phyloP scores from a whole-genome alignment of 371 early-diverging fungal species.

The Phascolomyces articulosus region DNA sequence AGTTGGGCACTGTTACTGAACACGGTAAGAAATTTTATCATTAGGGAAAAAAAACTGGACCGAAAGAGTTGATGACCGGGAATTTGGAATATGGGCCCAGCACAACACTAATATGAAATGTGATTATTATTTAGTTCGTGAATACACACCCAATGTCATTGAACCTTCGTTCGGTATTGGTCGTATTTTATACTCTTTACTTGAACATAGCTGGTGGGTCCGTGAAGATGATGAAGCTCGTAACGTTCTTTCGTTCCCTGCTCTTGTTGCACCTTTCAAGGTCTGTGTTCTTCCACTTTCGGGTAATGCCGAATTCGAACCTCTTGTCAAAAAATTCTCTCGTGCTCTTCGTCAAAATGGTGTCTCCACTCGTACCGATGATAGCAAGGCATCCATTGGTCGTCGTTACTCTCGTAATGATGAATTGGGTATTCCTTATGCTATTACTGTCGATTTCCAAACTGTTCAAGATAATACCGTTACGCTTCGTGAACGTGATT shows the following conservation, averaged over 20 bases:
- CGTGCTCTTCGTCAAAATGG: slow-evolving; percentile 47
- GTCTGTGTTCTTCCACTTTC: slow-evolving; percentile 92
- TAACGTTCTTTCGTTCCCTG: slow-evolving; percentile 88
- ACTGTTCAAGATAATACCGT: slow-evolving; percentile 93
- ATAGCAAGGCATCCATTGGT: slow-evolving; percentile 94
- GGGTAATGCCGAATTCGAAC: slow-evolving; percentile 75
- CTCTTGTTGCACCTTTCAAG: slow-evolving; percentile 95
- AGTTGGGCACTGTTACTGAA: slow-evolving; percentile 78
- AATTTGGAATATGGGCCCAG: no score
- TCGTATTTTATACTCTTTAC: slow-evolving; percentile 96
- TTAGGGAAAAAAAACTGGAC: no score
- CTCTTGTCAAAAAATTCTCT: slow-evolving; percentile 68
- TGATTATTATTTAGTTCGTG: slow-evolving; percentile 72
- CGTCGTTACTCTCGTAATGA: slow-evolving; percentile 98
- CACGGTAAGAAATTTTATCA: slow-evolving; percentile 66
- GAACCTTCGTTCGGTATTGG: slow-evolving; percentile 99
- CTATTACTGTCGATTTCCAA: slow-evolving; percentile 98
- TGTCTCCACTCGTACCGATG: slow-evolving; percentile 83
- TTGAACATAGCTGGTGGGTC: slow-evolving; percentile 96
- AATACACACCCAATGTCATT: slow-evolving; percentile 98
- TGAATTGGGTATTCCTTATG: slow-evolving; percentile 99
- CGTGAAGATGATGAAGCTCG: slow-evolving; percentile 94
- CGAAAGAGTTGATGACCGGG: no score
- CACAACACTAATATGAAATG: background rate
- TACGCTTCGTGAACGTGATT: slow-evolving; percentile 98